phyloP scores from a whole-genome alignment of 805 yeast species.

The Ogataea methylovora region DNA sequence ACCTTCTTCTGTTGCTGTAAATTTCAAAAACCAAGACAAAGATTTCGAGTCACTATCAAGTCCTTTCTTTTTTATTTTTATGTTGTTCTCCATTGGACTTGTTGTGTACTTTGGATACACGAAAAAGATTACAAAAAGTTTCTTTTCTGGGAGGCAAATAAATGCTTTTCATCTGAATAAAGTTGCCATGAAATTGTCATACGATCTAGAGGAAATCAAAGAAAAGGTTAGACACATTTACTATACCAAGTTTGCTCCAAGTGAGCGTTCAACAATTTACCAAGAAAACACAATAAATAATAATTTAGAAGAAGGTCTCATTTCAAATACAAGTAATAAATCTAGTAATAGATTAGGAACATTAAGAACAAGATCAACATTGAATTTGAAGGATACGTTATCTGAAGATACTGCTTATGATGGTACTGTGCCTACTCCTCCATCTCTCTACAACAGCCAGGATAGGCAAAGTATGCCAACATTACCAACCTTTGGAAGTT shows the following conservation, averaged over 20 bases:
- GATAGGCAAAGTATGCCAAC: background rate
- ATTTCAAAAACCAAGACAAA: background rate
- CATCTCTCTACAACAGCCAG: conserved; percentile 1
- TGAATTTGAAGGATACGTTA: conserved; percentile 19
- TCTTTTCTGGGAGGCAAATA: conserved; percentile 1
- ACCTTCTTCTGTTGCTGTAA: too few relatives aligned
- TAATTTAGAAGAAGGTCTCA: conserved; percentile 12
- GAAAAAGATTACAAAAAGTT: conserved; percentile 3
- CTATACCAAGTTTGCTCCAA: conserved; percentile 8
- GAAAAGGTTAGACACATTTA: conserved; percentile 6
- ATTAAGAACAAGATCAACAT: conserved; percentile 22
- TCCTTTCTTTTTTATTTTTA: conserved; percentile 6
- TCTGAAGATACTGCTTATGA: background rate
- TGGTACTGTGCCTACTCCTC: conserved; percentile 1
- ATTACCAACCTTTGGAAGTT: background rate
- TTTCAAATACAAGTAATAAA: background rate
- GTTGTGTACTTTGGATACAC: conserved; percentile 5
- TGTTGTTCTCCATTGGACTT: conserved; percentile 9
- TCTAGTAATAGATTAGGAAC: background rate
- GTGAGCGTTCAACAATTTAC: conserved; percentile 8
- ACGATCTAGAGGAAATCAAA: background rate
- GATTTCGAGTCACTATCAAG: background rate
- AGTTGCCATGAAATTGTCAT: background rate
- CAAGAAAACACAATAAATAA: conserved; percentile 6
- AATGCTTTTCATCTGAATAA: conserved; percentile 2